Evolutionary conservation across 2,329 filamentous ascomycete species (phyloP).

Genomic region (Chaetomium olivaceum): DNA sequence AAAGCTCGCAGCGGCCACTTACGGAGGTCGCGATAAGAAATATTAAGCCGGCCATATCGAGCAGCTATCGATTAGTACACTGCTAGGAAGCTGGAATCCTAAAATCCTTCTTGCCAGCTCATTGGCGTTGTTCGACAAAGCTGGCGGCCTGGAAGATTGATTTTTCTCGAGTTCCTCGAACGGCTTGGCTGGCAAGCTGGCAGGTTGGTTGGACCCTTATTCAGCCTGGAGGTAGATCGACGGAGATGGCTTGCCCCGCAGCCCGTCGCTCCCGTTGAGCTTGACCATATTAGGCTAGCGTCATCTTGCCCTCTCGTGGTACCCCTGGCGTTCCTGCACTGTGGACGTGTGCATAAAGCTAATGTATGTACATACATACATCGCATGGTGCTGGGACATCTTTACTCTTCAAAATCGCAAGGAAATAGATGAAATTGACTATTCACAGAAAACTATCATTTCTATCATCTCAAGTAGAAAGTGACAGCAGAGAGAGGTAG

Average conservation of each 20-base stretch:
- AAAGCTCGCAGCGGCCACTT: conserved; percentile 18
- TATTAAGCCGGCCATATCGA: conserved; percentile 39
- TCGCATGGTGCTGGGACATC: neutral
- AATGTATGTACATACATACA: too few species aligned
- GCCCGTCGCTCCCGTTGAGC: conserved; percentile 9
- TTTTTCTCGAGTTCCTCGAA: neutral
- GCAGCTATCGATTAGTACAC: conserved; percentile 8
- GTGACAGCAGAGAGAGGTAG: neutral
- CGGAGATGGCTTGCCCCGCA: conserved; percentile 6
- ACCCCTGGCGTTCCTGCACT: neutral
- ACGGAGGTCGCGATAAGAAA: conserved; percentile 39
- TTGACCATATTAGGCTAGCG: conserved; percentile 14
- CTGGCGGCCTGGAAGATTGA: neutral
- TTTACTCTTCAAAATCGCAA: neutral
- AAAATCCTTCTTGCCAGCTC: conserved; percentile 7
- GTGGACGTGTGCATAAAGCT: neutral
- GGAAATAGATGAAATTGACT: neutral
- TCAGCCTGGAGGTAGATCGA: conserved; percentile 15
- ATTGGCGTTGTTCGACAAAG: conserved; percentile 14
- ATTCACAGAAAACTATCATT: neutral
- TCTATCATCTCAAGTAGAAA: neutral
- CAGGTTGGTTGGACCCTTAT: conserved; percentile 5
- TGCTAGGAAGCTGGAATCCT: neutral
- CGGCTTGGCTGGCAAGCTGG: conserved; percentile 4
- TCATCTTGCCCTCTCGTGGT: neutral